phyloP scores from a whole-genome alignment of 164 flowering plant species.

The Kingdonia uniflora region DNA sequence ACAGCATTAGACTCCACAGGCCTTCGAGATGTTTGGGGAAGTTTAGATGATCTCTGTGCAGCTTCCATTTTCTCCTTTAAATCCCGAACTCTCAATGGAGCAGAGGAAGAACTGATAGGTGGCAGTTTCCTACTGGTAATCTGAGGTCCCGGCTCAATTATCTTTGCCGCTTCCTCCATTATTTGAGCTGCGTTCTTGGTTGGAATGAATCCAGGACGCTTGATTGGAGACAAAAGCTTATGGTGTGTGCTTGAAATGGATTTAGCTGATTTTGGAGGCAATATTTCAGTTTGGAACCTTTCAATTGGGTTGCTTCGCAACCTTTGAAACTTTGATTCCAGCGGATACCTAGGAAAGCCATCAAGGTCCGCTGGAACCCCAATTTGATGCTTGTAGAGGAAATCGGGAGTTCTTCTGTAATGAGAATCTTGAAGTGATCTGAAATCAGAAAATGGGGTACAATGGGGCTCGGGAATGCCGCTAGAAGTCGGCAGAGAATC shows the following conservation, averaged over 20 bases:
- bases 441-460: constrained; percentile 46
- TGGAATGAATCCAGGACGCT: constrained; percentile 46
- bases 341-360: constrained; percentile 16
- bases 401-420: constrained; percentile 25
- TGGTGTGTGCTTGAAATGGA: constrained; percentile 60
- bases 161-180: constrained; percentile 87
- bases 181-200: constrained; percentile 63
- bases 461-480: constrained; percentile 34
- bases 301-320: constrained; percentile 37
- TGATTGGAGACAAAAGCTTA: constrained; percentile 81
- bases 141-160: constrained; percentile 52
- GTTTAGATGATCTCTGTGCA: constrained; percentile 26
- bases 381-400: constrained; percentile 24
- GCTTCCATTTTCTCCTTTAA: constrained; percentile 43
- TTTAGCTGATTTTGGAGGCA: constrained; percentile 81
- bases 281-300: constrained; percentile 65
- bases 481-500: constrained; percentile 67
- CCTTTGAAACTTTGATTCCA: constrained; percentile 39
- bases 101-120: constrained; percentile 27
- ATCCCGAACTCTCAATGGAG: constrained; percentile 32
- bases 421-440: constrained; percentile 38
- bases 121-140: constrained; percentile 25
- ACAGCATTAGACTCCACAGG: constrained; percentile 56
- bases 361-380: constrained; percentile 20
- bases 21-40: constrained; percentile 33